Percentiles rank a stretch among this genome's conserved stretches.
Evolutionary conservation across 1,139 yeast species (phyloP).

Genomic region (Yamadazyma membranifaciens): DNA sequence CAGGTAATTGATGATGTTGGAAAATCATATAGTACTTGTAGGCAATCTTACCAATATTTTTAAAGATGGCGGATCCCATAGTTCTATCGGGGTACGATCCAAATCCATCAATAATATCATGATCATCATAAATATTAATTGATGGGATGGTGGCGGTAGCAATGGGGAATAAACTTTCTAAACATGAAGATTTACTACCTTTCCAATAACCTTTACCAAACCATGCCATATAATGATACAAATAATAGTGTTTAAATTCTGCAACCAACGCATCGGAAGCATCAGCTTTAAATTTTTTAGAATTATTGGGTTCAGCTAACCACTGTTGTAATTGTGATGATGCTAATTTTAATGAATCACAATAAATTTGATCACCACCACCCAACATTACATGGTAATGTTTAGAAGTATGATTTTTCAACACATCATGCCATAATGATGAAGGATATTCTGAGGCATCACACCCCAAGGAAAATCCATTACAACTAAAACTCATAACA

Average conservation of each 20-base stretch:
- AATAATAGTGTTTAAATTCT: slow-evolving; percentile 64
- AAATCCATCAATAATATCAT: slow-evolving; percentile 93
- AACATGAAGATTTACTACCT: slow-evolving; percentile 63
- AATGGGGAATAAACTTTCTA: slow-evolving; percentile 66
- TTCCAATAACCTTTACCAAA: slow-evolving; percentile 86
- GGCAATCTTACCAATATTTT: slow-evolving; percentile 72
- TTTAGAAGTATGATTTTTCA: slow-evolving; percentile 53
- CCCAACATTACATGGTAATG: slow-evolving; percentile 95
- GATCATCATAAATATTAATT: slow-evolving; percentile 83
- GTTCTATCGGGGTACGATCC: slow-evolving; percentile 81
- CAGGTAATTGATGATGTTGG: slow-evolving; percentile 73
- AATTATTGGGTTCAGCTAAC: slow-evolving; percentile 52
- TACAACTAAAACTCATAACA: slow-evolving; percentile 80
- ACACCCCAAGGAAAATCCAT: slow-evolving; percentile 82
- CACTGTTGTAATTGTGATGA: slow-evolving; percentile 59
- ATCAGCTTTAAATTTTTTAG: slow-evolving; percentile 28
- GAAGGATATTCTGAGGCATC: slow-evolving; percentile 67
- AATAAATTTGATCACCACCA: slow-evolving; percentile 95
- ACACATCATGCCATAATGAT: slow-evolving; percentile 82
- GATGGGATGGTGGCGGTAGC: slow-evolving; percentile 83
- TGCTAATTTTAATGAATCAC: slow-evolving; percentile 72
- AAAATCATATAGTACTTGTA: slow-evolving; percentile 85
- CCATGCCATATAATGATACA: slow-evolving; percentile 79
- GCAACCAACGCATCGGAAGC: slow-evolving; percentile 46
- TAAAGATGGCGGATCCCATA: slow-evolving; percentile 68